Base-by-base conservation (phyloP, 768 basidiomycete genomes). In the Podaxis carcinomalis region DNA sequence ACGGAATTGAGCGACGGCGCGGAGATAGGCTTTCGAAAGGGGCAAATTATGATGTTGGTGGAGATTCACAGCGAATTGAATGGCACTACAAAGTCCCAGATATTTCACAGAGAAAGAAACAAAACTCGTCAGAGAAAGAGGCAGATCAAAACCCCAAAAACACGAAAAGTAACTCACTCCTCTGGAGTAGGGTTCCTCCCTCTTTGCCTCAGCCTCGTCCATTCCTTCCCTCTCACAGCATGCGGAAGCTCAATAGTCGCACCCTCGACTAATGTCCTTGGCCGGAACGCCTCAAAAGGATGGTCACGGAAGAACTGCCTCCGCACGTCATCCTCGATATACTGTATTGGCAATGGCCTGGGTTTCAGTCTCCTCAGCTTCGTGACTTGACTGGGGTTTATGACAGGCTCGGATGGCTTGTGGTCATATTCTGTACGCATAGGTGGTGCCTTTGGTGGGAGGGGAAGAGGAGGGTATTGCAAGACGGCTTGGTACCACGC, bases 301-400 rank as follows among this genome's bases (percentile, higher is more conserved):
- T 97, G 95, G 77, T 99, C 97, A 44, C 80, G 79, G 78, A 95
- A 98, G 80, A 99, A 98, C 71, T 92, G 92, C 57, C 85, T 80
- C 37, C 97, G 86, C 61, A 98, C 77, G 63, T 83, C 79, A 72
- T 99, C 97, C 70, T 96, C 93, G 42, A 90, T 61, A 70, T 95
- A 97, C 57, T 79, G 78, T 54, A 98, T 81, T 10, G 83, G 81
- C 51, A 82, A 62, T 37, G 77, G 66, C 44, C 74, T 74, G 57
- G 73, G 70, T 59, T 76, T 79, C 40, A 54, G 19, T 37, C 27
- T 61, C 36, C 36, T 35, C 28, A 66, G 61, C 5, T 70, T 64
- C 46, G 68, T 57, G 9, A 67, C 46, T 40, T 68, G 65, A 42
- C 61, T 63, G 56, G 37, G 67, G 60, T 42, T 40, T 59, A 56